Evolutionary conservation across 78 protist species (phyloP), one percentile per base, ranked within the genome.

Genomic region (Monocercomonoides exilis): DNA sequence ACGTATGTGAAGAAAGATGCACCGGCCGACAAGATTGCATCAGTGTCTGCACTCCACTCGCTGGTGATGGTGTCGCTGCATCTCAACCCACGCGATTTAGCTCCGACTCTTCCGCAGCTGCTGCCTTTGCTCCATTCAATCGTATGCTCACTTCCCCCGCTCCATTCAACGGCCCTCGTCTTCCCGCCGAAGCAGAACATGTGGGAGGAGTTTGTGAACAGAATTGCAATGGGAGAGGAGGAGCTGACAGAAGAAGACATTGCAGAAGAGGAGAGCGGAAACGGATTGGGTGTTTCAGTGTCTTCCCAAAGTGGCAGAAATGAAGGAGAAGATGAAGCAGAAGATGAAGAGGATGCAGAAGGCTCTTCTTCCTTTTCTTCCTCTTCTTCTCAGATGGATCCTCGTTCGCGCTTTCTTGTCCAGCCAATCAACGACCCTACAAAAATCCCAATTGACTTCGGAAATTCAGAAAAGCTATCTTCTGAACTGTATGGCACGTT

Each of bases 161-260:
- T 54, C 70, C 21, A 29, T 21, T 54, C 70, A 54, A 54, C 70
- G 11, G 70, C 70, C 70, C 21, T 54, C 70, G 38, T 54, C 38
- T 54, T 54, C 70, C 70, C 70, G 21, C 70, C 70, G 38, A 21
- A 54, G 70, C 70, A 11, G 70, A 54, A 54, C 70, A 54, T 29
- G 21, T 54, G 70, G 70, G 21, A 54, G 70, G 70, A 54, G 21
- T 29, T 54, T 21, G 11, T 21, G 70, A 54, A 29, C 38, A 11
- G 70, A 11, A 21, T 54, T 54, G 70, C 70, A 21, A 54, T 11
- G 38, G 70, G 70, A 29, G 70, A 54, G 21, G 70, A 21, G 11
- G 70, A 54, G 70, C 70, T 54, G 70, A 54, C 70, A 29, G 70
- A 54, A 54, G 70, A 54, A 54, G 70, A 54, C 70, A 54, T 54